Conservation (phyloP, 495 filamentous ascomycete species). For the Cudoniella acicularis region DNA sequence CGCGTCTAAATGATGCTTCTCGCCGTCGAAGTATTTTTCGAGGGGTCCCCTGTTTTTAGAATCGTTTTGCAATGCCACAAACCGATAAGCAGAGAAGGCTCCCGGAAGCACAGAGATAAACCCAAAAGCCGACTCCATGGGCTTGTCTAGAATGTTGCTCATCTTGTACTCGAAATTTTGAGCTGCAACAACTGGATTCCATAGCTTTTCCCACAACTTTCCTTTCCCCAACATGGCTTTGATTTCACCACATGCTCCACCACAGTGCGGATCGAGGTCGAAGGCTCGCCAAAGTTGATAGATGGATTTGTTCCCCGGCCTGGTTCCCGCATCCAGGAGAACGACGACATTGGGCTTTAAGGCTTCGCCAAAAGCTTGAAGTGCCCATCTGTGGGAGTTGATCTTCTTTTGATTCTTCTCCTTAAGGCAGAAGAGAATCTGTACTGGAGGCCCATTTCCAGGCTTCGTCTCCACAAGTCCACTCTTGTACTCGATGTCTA, state of each 20-base stretch:
- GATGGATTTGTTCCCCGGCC: slow-evolving; percentile 32
- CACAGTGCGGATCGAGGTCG: slow-evolving; percentile 35
- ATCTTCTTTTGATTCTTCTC: slow-evolving; percentile 41
- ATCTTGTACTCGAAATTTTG: slow-evolving; percentile 44
- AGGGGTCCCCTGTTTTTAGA: slow-evolving; percentile 32
- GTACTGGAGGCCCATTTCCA: slow-evolving; percentile 27
- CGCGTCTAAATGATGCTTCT: slow-evolving; percentile 35
- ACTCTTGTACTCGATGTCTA: slow-evolving; percentile 32
- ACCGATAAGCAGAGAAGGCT: slow-evolving; percentile 39
- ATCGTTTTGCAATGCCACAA: slow-evolving; percentile 29
- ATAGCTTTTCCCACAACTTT: slow-evolving; percentile 27
- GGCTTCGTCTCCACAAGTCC: slow-evolving; percentile 23
- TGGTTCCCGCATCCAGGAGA: slow-evolving; percentile 37
- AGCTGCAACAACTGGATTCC: slow-evolving; percentile 35
- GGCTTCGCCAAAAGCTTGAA: slow-evolving; percentile 37
- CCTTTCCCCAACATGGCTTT: slow-evolving; percentile 38
- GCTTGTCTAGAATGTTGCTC: slow-evolving; percentile 39
- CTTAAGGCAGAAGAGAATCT: slow-evolving; percentile 40
- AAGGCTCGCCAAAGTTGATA: slow-evolving; percentile 38
- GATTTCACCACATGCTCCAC: slow-evolving; percentile 40
- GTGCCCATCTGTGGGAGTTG: slow-evolving; percentile 40
- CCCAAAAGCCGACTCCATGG: slow-evolving; percentile 37
- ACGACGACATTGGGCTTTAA: slow-evolving; percentile 37
- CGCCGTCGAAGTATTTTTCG: slow-evolving; percentile 39
- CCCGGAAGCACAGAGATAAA: slow-evolving; percentile 40